Percentiles rank a stretch among this genome's conserved stretches.
phyloP scores from a whole-genome alignment of 1,284 basidiomycete species.

The Caloboletus inedulis region DNA sequence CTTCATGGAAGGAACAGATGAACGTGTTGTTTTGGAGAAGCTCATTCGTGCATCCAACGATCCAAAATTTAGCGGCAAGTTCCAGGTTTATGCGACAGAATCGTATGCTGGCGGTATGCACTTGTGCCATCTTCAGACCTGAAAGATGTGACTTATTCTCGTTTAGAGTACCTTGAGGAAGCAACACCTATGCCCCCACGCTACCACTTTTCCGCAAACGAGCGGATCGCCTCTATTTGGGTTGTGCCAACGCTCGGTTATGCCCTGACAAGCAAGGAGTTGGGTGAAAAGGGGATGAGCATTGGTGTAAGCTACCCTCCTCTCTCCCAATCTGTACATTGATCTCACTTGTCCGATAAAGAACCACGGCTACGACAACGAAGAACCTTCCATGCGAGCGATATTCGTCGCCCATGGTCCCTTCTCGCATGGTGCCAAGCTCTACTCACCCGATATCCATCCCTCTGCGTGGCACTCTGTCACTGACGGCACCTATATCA shows the following conservation, averaged over 20 bases:
- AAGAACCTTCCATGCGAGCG: constrained; percentile 75
- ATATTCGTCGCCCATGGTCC: constrained; percentile 90
- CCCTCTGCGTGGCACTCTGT: constrained; percentile 64
- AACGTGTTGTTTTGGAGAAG: constrained; percentile 50
- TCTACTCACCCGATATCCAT: constrained; percentile 31
- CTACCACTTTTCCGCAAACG: constrained; percentile 71
- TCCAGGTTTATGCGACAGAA: constrained; percentile 74
- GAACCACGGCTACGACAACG: constrained; percentile 86
- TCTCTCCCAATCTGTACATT: neutral
- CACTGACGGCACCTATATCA: constrained; percentile 61
- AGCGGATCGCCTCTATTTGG: constrained; percentile 85
- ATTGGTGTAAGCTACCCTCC: constrained; percentile 62
- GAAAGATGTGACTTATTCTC: neutral
- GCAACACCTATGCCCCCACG: constrained; percentile 63
- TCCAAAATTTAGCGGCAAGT: constrained; percentile 44
- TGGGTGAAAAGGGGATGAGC: constrained; percentile 63
- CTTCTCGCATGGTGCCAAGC: constrained; percentile 67
- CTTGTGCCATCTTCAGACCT: neutral
- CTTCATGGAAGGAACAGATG: constrained; percentile 60
- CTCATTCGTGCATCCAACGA: constrained; percentile 47
- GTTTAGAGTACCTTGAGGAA: constrained; percentile 21
- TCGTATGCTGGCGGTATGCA: constrained; percentile 35
- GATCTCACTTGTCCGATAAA: constrained; percentile 27
- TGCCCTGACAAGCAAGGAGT: constrained; percentile 57
- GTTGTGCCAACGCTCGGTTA: constrained; percentile 79